phyloP scores from a whole-genome alignment of 2,329 filamentous ascomycete genomes.

The Hypoxylon sp. region DNA sequence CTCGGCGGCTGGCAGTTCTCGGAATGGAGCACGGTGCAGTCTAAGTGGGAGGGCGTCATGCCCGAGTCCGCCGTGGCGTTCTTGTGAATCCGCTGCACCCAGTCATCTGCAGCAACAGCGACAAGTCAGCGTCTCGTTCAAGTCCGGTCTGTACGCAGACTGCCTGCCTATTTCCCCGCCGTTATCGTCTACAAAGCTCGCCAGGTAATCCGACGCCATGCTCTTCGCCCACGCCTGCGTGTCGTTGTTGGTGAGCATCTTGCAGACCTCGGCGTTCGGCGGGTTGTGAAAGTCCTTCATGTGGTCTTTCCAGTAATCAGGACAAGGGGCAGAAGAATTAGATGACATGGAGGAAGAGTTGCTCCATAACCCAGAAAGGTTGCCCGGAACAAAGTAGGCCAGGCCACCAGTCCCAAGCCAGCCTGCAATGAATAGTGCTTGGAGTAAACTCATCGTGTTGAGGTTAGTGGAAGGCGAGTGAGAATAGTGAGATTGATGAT shows the following conservation, averaged over 20 bases:
- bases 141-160: not conserved
- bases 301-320: not conserved
- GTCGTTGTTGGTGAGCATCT: slow-evolving; percentile 3
- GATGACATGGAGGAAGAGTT: no score
- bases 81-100: slow-evolving; percentile 11
- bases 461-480: not conserved
- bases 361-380: not conserved
- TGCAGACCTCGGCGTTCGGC: slow-evolving; percentile 3
- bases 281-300: slow-evolving; percentile 1
- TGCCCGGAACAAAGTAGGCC: not conserved
- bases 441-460: not conserved
- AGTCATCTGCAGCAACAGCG: not conserved
- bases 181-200: not conserved
- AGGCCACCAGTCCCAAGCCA: not conserved
- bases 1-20: not conserved
- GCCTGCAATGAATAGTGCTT: not conserved
- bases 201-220: slow-evolving; percentile 4
- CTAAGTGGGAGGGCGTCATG: slow-evolving; percentile 1
- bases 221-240: not conserved
- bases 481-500: not conserved
- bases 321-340: not conserved
- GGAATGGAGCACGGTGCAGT: slow-evolving; percentile 8
- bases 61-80: slow-evolving; percentile 3
- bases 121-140: not conserved
- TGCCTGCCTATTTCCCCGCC: not conserved